Percentiles rank a stretch among this genome's conserved stretches.
phyloP scores from a whole-genome alignment of 2,329 filamentous ascomycete genomes.

The Neofusicoccum kwambonambiense region DNA sequence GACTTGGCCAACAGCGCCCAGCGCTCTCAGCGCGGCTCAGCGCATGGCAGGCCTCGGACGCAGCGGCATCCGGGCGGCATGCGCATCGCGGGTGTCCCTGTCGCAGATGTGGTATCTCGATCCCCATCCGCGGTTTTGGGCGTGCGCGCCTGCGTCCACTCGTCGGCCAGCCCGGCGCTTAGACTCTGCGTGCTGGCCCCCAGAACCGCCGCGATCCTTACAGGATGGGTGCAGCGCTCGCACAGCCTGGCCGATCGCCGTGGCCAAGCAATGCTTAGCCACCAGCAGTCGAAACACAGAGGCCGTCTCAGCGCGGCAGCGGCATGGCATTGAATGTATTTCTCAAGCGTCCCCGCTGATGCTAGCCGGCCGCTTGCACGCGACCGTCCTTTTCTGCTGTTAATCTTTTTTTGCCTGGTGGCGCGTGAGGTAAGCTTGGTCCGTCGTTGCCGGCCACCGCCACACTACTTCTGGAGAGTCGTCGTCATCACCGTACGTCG shows the following conservation, averaged over 20 bases:
- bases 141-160: slow-evolving; percentile 2
- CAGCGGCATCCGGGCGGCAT: neutral
- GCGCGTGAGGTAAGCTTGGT: slow-evolving; percentile 16
- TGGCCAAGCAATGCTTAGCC: slow-evolving; percentile 12
- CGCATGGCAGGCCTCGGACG: slow-evolving; percentile 3
- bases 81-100: slow-evolving; percentile 8
- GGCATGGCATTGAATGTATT: slow-evolving; percentile 6
- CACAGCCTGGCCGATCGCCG: slow-evolving; percentile 7
- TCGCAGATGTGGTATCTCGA: neutral
- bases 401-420: neutral
- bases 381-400: neutral
- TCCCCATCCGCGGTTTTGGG: neutral
- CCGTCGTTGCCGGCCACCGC: slow-evolving; percentile 17
- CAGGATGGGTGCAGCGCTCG: neutral
- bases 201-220: neutral
- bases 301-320: neutral
- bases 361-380: neutral
- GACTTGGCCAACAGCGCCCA: slow-evolving; percentile 9
- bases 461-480: slow-evolving; percentile 18
- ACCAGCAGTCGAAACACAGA: slow-evolving; percentile 4
- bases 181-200: neutral
- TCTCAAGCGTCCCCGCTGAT: slow-evolving; percentile 2
- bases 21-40: slow-evolving; percentile 1
- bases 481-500: slow-evolving; percentile 20
- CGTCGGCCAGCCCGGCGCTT: neutral